These are phyloP conservation scores for Rhodotorula graminis DNA, from an alignment of 768 basidiomycete species.

Conservation along the genomic window DNA sequence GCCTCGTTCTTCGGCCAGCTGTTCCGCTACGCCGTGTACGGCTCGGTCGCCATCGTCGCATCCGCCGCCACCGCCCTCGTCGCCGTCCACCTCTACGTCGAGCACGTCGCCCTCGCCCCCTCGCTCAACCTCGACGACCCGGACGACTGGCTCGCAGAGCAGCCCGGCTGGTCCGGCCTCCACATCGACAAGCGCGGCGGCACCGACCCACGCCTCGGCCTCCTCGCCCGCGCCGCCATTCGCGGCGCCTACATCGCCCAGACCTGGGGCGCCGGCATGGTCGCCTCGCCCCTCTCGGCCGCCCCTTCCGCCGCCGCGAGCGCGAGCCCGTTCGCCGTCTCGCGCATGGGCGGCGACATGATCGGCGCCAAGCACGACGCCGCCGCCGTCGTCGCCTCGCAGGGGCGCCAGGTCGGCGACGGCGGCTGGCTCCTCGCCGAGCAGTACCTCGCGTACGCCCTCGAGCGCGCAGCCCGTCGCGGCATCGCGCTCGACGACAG, in stretches of 20 bases:
- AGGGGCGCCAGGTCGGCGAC: constrained; percentile 20
- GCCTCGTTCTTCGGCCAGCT: constrained; percentile 20
- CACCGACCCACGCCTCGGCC: constrained; percentile 33
- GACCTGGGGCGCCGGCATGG: constrained; percentile 17
- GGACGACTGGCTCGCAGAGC: constrained; percentile 28
- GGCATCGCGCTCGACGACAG: constrained; percentile 30
- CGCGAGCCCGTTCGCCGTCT: constrained; percentile 1
- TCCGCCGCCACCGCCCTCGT: neutral
- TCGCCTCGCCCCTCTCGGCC: neutral
- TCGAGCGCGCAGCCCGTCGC: neutral
- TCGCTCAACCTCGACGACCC: constrained; percentile 33
- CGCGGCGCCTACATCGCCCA: constrained; percentile 33
- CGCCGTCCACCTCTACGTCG: constrained; percentile 35
- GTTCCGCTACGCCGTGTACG: constrained; percentile 39
- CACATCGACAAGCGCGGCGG: constrained; percentile 27
- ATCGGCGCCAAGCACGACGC: constrained; percentile 6
- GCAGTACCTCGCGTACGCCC: constrained; percentile 31
- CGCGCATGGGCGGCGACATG: constrained; percentile 15
- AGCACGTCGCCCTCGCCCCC: constrained; percentile 22
- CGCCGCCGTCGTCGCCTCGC: neutral
- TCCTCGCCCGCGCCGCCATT: constrained; percentile 23
- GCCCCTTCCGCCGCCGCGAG: neutral
- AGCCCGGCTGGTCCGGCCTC: constrained; percentile 32
- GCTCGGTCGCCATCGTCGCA: constrained; percentile 27
- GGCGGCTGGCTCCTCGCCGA: constrained; percentile 33